Evolutionary conservation across 208 protist species (phyloP).

Genomic region (Chromosphaera perkinsii): DNA sequence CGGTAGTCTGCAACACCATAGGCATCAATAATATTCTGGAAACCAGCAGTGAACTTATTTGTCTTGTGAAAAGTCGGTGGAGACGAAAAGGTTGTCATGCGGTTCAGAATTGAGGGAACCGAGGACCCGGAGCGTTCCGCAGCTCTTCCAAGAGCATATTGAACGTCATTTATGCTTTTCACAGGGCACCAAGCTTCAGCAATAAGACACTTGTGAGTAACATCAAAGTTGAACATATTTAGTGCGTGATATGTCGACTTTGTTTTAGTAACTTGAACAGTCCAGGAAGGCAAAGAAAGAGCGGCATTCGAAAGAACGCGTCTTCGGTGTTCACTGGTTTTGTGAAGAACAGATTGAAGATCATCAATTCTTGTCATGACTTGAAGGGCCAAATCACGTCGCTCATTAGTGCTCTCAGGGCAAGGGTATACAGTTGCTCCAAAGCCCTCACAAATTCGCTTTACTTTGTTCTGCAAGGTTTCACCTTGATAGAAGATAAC

Average conservation of each 20-base stretch:
- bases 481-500: slow-evolving; percentile 92
- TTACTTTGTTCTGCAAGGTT: slow-evolving; percentile 74
- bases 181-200: slow-evolving; percentile 79
- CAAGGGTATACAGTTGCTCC: slow-evolving; percentile 67
- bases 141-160: slow-evolving; percentile 66
- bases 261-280: slow-evolving; percentile 76
- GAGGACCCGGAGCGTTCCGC: slow-evolving; percentile 66
- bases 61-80: slow-evolving; percentile 93
- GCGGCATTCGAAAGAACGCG: slow-evolving; percentile 68
- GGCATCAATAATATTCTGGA: slow-evolving; percentile 95
- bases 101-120: slow-evolving; percentile 81
- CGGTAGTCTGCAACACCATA: slow-evolving; percentile 85
- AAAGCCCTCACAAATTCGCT: slow-evolving; percentile 78
- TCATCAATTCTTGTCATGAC: slow-evolving; percentile 52
- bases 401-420: slow-evolving; percentile 72
- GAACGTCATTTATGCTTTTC: slow-evolving; percentile 29
- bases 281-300: slow-evolving; percentile 72
- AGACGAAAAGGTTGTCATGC: slow-evolving; percentile 70
- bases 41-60: slow-evolving; percentile 89
- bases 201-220: slow-evolving; percentile 69
- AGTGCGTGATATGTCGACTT: slow-evolving; percentile 89
- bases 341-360: slow-evolving; percentile 41
- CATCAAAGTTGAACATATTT: slow-evolving; percentile 87
- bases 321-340: slow-evolving; percentile 41
- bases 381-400: slow-evolving; percentile 60